phyloP scores from a whole-genome alignment of 805 yeast species.

The Kluyveromyces lactis region DNA sequence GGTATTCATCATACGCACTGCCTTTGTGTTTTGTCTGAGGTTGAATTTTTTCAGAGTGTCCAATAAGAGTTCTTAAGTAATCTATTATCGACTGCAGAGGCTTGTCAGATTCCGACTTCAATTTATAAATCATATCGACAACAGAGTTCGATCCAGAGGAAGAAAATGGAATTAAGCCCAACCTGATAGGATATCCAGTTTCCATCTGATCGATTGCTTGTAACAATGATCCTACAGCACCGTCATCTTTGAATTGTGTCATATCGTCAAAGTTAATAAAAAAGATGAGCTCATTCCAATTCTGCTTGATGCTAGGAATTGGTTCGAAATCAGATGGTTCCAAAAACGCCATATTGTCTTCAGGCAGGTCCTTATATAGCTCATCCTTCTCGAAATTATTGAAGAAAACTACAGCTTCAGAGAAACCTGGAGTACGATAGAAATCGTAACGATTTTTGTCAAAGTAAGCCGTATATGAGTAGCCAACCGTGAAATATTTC shows the following conservation, averaged over 20 bases:
- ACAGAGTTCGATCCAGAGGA: slow-evolving; percentile 15
- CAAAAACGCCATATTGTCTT: slow-evolving; percentile 38
- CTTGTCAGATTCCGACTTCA: slow-evolving; percentile 14
- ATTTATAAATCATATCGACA: slow-evolving; percentile 18
- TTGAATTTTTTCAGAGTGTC: slow-evolving; percentile 4
- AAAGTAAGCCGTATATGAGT: slow-evolving; percentile 16
- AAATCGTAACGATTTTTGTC: slow-evolving; percentile 29
- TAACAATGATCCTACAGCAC: slow-evolving; percentile 42
- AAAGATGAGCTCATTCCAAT: slow-evolving; percentile 67
- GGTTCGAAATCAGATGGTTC: slow-evolving; percentile 44
- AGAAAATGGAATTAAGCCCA: slow-evolving; percentile 70
- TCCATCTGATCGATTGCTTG: slow-evolving; percentile 41
- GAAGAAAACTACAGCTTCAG: slow-evolving; percentile 50
- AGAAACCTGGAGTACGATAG: slow-evolving; percentile 24
- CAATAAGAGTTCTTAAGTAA: background rate
- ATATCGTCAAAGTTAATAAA: slow-evolving; percentile 46
- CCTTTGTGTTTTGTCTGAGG: background rate
- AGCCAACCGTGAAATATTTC: slow-evolving; percentile 15
- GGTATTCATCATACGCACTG: background rate
- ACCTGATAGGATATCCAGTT: slow-evolving; percentile 62
- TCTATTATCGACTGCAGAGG: slow-evolving; percentile 4
- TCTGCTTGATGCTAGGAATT: slow-evolving; percentile 62
- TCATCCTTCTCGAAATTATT: slow-evolving; percentile 67
- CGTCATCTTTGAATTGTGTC: slow-evolving; percentile 25
- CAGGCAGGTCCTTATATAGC: slow-evolving; percentile 38